Base-by-base conservation (phyloP, 2,329 filamentous ascomycete genomes). In the Apiospora arundinis region DNA sequence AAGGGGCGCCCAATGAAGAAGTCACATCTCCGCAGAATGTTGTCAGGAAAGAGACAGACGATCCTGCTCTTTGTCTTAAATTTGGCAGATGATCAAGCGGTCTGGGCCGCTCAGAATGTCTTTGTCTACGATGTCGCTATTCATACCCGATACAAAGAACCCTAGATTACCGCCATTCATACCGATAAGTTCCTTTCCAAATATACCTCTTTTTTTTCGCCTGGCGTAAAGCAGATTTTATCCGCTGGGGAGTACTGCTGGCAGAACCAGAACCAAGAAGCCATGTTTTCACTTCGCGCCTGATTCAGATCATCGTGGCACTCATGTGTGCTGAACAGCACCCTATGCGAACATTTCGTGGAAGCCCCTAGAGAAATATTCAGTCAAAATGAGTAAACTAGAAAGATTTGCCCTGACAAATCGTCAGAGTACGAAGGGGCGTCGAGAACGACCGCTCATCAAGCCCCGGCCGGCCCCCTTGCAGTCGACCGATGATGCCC, bases 391-490 rank as follows among this genome's bases (percentile, higher is more conserved):
- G 56, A 63, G 32, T 11, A 63, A 63, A 23, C 56, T 63, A n/a
- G 56, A 63, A 40, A 40, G 56, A 63, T 63, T 63, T 32, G 56
- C 56, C 18, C 18, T 63, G 56, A 63, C 56, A 18, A 63, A 63
- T 63, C 56, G 56, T 40, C 72, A 76, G 37, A 76, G 75, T 65
- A 71, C 66, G 23, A 71, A 74, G 28, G 60, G 71, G n/a, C 75
- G 70, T n/a, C 72, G 67, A 11, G 74, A 77, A 18, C 74, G 70
- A 37, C 60, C 72, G 5, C 37, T 70, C 49, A 63, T 74, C 40
- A 80, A 78, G 72, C 74, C 75, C 14, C 75, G 74, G 44, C 73
- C 76, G 46, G 69, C 63, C 18, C 60, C 71, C 11, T 32, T 75
- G 3, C 52, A 66, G 9, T 68, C 71, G 25, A 73, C 71, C 52